Evolutionary conservation across 345 rosid species (phyloP), one percentile per base, ranked within the genome.

Genomic region (Kandelia obovata): DNA sequence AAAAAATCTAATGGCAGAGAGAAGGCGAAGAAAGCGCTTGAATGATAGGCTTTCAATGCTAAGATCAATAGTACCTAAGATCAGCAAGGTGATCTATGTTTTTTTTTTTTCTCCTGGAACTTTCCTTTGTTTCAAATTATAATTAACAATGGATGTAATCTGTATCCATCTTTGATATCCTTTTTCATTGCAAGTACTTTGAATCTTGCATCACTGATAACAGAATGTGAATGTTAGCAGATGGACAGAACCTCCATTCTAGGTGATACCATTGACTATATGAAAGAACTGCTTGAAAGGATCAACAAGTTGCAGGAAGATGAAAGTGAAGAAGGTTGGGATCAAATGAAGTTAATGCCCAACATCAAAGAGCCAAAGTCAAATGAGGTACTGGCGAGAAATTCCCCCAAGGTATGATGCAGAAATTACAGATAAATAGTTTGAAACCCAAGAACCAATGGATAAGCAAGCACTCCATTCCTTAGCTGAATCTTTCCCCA

Each of bases 61-160:
- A 59, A 82, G 98, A 84, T 92, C 98, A 75, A 86, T 92, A 31
- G 98, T 92, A 58, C 96, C 98, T 13, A 92, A 92, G 86, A 92
- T 92, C 81, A 90, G 95, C 80, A 92, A 92, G 96, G 98, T 90
- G 61, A 70, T 62, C 16, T 51, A 28, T 34, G 10, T 26, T 53
- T 69, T 28, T 2, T 28, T 28, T 2, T 28, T 28, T 28, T 43
- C 61, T 75, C 68, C 74, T 69, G 66, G 71, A 16, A 16, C 19
- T 28, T 61, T 62, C 30, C 35, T 15, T 49, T 27, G 17, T 53
- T 73, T 10, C 3, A 60, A 9, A 31, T 47, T 43, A 26, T n/a
- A 21, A 49, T 20, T 32, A 9, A 26, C 46, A 32, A 49, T 31
- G 70, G 13, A 7, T 39, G 16, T 27, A 31, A 6, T 43, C 4